A percentile compares a stretch with the other conserved stretches of the same genome.
These are phyloP conservation scores for Daldinia eschscholtzii DNA, from an alignment of 2,329 filamentous ascomycete genomes.

Conservation along the genomic window DNA sequence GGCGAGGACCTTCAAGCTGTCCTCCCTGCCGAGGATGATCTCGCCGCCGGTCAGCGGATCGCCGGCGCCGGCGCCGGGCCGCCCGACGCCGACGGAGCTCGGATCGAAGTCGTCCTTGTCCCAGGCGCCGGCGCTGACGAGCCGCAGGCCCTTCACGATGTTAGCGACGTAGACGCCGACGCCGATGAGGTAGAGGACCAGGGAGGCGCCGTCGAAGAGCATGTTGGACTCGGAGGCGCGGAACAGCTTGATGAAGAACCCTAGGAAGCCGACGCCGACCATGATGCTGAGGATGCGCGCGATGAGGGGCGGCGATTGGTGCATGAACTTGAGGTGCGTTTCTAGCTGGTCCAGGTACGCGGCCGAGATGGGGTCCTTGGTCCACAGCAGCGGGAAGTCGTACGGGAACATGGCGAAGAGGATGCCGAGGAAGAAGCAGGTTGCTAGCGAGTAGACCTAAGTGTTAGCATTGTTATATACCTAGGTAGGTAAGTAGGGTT, in stretches of 20 bases:
- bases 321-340: conserved; percentile 89
- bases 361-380: conserved; percentile 71
- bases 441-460: conserved; percentile 72
- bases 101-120: conserved; percentile 52
- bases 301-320: conserved; percentile 92
- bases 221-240: conserved; percentile 93
- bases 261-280: conserved; percentile 86
- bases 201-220: conserved; percentile 88
- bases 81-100: conserved; percentile 47
- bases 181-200: conserved; percentile 86
- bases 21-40: conserved; percentile 82
- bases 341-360: conserved; percentile 88
- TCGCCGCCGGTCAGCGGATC: conserved; percentile 66
- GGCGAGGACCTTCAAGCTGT: conserved; percentile 89
- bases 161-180: conserved; percentile 95
- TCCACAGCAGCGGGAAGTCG: conserved; percentile 91
- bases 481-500: background rate
- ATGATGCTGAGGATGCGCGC: conserved; percentile 94
- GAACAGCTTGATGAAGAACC: conserved; percentile 96
- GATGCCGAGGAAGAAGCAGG: conserved; percentile 97
- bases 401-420: conserved; percentile 97
- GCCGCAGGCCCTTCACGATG: conserved; percentile 92
- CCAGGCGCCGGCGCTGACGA: conserved; percentile 80
- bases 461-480: conserved; percentile 7
- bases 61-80: conserved; percentile 50